Evolutionary conservation across 371 early-diverging fungal species (phyloP).

Genomic region (Syncephalis plumigaleata): DNA sequence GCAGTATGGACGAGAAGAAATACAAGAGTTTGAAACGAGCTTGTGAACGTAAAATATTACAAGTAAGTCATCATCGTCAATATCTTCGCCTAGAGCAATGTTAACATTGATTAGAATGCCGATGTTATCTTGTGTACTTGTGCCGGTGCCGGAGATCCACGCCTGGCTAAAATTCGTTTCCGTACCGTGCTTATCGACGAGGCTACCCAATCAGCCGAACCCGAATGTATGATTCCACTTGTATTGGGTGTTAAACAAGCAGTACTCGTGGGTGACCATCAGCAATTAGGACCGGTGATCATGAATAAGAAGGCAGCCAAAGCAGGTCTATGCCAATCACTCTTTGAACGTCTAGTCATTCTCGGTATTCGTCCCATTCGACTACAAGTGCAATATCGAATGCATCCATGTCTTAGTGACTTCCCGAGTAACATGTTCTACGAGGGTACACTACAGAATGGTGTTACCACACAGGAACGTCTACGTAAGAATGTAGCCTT

Average conservation of each 20-base stretch:
- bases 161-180: constrained; percentile 74
- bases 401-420: constrained; percentile 95
- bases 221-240: constrained; percentile 94
- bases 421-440: constrained; percentile 99
- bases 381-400: constrained; percentile 96
- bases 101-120: no score
- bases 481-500: constrained; percentile 74
- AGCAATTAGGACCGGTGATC: constrained; percentile 97
- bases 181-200: constrained; percentile 95
- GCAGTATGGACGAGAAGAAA: constrained; percentile 64
- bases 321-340: constrained; percentile 86
- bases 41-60: constrained; percentile 79
- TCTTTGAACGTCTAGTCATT: constrained; percentile 93
- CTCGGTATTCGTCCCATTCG: constrained; percentile 87
- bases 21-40: constrained; percentile 59
- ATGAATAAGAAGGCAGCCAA: constrained; percentile 92
- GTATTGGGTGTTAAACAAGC: constrained; percentile 89
- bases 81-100: no score
- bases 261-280: constrained; percentile 97
- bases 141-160: constrained; percentile 94
- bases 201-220: constrained; percentile 95
- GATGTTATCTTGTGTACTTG: constrained; percentile 98
- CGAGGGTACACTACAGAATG: constrained; percentile 92
- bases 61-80: constrained; percentile 1
- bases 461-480: constrained; percentile 83